Conservation (phyloP, 2,329 filamentous ascomycete species). For the Fusarium compactum region DNA sequence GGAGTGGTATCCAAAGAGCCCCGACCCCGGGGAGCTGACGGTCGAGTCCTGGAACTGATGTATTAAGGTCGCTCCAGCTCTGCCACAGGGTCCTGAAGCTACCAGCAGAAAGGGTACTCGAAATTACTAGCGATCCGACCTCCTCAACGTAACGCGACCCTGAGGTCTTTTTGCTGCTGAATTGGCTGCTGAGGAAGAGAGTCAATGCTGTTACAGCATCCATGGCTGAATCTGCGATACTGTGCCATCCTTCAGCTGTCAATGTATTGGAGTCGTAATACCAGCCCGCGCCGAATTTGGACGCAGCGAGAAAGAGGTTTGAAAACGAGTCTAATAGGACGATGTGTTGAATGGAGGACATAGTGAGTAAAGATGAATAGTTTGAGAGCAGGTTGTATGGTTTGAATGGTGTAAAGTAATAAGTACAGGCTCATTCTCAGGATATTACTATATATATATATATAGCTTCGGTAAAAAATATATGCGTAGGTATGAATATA, state of each 20-base stretch:
- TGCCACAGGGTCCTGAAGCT: no score
- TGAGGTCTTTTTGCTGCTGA: not conserved
- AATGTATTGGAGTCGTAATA: not conserved
- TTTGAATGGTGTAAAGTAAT: not conserved
- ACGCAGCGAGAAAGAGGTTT: not conserved
- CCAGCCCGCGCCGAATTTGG: not conserved
- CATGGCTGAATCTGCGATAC: not conserved
- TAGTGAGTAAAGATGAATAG: not conserved
- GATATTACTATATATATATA: not conserved
- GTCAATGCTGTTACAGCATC: not conserved
- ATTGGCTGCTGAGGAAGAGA: no score
- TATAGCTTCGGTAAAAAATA: not conserved
- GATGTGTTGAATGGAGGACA: not conserved
- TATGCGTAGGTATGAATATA: not conserved
- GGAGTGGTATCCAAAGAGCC: not conserved
- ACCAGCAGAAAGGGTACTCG: no score
- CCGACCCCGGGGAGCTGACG: not conserved
- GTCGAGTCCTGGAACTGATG: no score
- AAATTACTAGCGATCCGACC: no score
- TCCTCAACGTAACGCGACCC: no score
- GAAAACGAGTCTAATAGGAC: not conserved
- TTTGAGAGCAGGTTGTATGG: not conserved
- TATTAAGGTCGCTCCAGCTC: not conserved
- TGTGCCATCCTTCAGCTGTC: not conserved
- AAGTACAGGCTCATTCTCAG: not conserved